phyloP scores from a whole-genome alignment of 2,329 filamentous ascomycete species.

The Paecilomyces formosus region DNA sequence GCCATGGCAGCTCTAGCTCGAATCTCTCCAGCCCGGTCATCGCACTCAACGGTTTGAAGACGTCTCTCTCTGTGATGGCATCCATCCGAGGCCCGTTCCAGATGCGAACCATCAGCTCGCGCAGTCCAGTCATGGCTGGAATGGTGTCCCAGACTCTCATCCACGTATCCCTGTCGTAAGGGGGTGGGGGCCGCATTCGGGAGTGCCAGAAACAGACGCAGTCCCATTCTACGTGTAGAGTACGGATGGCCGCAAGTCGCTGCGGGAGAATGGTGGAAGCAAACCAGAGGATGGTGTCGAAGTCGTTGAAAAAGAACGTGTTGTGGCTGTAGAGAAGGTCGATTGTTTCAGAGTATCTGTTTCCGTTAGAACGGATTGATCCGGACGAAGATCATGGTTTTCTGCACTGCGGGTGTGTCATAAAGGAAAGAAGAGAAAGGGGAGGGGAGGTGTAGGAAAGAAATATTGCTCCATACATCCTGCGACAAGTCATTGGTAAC shows the following conservation, averaged over 20 bases:
- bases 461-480: not conserved
- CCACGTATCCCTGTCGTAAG: not conserved
- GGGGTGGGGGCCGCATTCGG: not conserved
- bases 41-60: not conserved
- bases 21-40: not conserved
- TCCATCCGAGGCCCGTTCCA: not conserved
- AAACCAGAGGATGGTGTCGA: conserved; percentile 4
- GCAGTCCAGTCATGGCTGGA: not conserved
- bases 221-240: not conserved
- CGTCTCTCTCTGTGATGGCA: not conserved
- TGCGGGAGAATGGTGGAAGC: not conserved
- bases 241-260: not conserved
- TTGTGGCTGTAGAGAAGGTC: conserved; percentile 5
- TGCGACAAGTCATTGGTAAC: not conserved
- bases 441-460: not conserved
- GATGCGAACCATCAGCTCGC: not conserved
- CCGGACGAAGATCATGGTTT: not conserved
- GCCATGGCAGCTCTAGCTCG: not conserved
- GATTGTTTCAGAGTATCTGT: conserved; percentile 3
- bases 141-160: not conserved
- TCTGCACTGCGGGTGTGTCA: no score
- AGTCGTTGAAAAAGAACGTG: conserved; percentile 4
- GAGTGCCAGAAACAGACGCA: not conserved
- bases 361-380: not conserved
- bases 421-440: not conserved